Evolutionary conservation across 768 basidiomycete genomes (phyloP).

Genomic region (Myochromella boudieri): DNA sequence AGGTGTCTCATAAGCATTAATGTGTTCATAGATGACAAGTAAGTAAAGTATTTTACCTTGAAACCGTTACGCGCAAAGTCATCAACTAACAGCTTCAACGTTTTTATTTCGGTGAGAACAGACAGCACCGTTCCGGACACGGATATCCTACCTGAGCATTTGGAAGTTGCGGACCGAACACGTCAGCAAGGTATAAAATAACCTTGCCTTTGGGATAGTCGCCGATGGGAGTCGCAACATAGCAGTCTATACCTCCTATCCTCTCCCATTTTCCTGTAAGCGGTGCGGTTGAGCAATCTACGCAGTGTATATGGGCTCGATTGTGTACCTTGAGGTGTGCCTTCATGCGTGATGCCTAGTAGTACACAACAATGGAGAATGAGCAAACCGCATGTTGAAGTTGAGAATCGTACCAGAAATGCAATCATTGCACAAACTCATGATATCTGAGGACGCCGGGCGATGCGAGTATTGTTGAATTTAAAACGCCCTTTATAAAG

Average conservation of each 20-base stretch:
- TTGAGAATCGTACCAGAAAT: slow-evolving; percentile 44
- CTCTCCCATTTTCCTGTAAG: slow-evolving; percentile 44
- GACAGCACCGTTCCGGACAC: too few relatives aligned
- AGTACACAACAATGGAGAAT: too few relatives aligned
- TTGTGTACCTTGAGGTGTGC: slow-evolving; percentile 41
- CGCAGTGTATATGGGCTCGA: neutral
- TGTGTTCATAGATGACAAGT: neutral
- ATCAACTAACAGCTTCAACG: slow-evolving; percentile 37
- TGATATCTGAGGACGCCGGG: too few relatives aligned
- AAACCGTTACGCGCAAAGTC: slow-evolving; percentile 46
- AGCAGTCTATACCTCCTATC: slow-evolving; percentile 48
- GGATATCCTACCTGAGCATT: slow-evolving; percentile 42
- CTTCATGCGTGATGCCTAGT: slow-evolving; percentile 51
- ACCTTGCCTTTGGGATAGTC: slow-evolving; percentile 57
- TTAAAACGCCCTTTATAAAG: too few relatives aligned
- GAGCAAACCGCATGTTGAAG: neutral
- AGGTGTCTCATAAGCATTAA: neutral
- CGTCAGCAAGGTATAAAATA: slow-evolving; percentile 52
- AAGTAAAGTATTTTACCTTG: slow-evolving; percentile 27
- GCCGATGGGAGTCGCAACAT: slow-evolving; percentile 51
- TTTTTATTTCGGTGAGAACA: neutral
- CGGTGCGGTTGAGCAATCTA: slow-evolving; percentile 7
- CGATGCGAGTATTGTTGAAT: too few relatives aligned
- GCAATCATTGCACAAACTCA: slow-evolving; percentile 47
- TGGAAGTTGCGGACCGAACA: slow-evolving; percentile 47